Percentiles rank a stretch among this genome's conserved stretches.
Conservation (phyloP, 306 rosid species). For the Betula pendula region DNA sequence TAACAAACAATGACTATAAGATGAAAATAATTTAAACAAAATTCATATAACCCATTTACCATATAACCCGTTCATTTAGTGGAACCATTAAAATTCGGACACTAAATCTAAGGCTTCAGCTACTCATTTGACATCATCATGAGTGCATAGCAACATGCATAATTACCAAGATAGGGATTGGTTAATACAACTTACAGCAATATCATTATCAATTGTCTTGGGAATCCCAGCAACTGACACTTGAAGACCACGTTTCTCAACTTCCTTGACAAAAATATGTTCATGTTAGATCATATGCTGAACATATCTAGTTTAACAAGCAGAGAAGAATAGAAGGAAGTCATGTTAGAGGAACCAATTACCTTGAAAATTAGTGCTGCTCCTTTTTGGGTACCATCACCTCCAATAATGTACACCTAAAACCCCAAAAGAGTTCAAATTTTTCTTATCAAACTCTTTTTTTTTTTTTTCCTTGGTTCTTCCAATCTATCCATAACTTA, state of each 20-base stretch:
- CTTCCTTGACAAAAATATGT: constrained; percentile 69
- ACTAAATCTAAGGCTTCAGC: background rate
- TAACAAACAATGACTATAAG: background rate
- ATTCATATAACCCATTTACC: background rate
- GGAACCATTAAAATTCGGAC: background rate
- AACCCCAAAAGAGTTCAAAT: constrained; percentile 27
- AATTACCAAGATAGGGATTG: constrained; percentile 4
- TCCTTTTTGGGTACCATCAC: constrained; percentile 97
- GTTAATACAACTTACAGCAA: constrained; percentile 67
- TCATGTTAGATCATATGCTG: constrained; percentile 31
- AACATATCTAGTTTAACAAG: constrained; percentile 17
- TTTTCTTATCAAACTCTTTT: constrained; percentile 1
- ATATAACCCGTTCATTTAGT: background rate
- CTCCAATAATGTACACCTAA: constrained; percentile 92
- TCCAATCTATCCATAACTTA: background rate
- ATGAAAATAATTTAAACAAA: background rate
- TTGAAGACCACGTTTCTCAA: constrained; percentile 83
- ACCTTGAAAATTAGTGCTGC: constrained; percentile 83
- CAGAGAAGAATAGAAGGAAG: constrained; percentile 27
- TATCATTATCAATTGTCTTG: constrained; percentile 92
- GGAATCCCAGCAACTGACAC: constrained; percentile 97
- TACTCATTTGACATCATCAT: background rate
- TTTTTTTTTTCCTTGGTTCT: background rate
- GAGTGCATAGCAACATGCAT: background rate
- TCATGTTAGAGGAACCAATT: constrained; percentile 24